These are phyloP conservation scores for Pseudomassariella vexata DNA, from an alignment of 2,329 filamentous ascomycete species.

Conservation along the genomic window DNA sequence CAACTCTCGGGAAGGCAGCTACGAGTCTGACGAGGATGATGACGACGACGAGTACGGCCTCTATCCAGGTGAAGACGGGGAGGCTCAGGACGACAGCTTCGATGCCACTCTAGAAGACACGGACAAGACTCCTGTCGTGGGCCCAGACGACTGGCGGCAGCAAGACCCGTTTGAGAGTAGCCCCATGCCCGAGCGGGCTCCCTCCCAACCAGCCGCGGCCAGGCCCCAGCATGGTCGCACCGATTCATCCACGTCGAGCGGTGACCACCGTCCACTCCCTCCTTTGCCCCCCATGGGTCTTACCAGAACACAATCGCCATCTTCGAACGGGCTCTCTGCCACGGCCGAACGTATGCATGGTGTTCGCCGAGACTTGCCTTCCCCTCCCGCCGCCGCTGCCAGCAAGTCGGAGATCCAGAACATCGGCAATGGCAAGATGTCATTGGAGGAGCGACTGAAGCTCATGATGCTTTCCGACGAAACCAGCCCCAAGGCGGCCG, in stretches of 20 bases:
- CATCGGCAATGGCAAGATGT: constrained; percentile 70
- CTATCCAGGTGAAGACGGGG: constrained; percentile 47
- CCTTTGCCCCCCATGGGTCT: constrained; percentile 66
- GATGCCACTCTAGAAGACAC: constrained; percentile 93
- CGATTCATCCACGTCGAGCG: constrained; percentile 71
- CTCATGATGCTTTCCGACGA: constrained; percentile 83
- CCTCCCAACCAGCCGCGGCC: constrained; percentile 37
- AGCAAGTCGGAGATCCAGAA: constrained; percentile 75
- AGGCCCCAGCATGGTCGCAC: constrained; percentile 56
- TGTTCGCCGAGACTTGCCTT: constrained; percentile 63
- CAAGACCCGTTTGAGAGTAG: constrained; percentile 69
- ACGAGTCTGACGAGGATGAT: constrained; percentile 75
- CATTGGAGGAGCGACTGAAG: constrained; percentile 77
- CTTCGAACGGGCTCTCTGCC: constrained; percentile 60
- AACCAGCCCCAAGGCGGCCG: constrained; percentile 21
- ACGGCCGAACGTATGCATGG: constrained; percentile 67
- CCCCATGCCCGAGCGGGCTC: constrained; percentile 53
- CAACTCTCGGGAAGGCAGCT: constrained; percentile 88
- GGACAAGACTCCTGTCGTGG: constrained; percentile 95
- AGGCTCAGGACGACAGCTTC: constrained; percentile 79
- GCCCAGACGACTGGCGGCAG: constrained; percentile 93
- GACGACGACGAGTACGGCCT: constrained; percentile 61
- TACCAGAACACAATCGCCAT: constrained; percentile 40
- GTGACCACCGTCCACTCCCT: constrained; percentile 78
- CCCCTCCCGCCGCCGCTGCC: constrained; percentile 63